Percentiles rank a stretch among this genome's conserved stretches.
phyloP scores from a whole-genome alignment of 169 alveolate species.

The Eimeria praecox region DNA sequence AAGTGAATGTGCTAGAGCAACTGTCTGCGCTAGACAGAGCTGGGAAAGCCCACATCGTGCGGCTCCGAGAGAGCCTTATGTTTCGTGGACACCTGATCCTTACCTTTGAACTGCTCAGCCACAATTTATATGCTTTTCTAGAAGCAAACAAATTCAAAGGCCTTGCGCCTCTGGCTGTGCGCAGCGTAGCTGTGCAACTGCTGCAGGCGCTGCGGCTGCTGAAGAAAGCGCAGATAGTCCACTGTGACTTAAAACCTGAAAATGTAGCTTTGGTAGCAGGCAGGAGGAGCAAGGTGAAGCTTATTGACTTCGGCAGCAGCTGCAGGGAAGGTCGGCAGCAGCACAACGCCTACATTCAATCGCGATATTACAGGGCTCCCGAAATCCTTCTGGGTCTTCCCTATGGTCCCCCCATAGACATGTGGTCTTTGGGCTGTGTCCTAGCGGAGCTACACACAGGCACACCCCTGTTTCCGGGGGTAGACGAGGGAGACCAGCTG shows the following conservation, averaged over 20 bases:
- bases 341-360: slow-evolving; percentile 96
- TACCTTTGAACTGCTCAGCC: slow-evolving; percentile 95
- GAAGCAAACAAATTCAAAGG: slow-evolving; percentile 63
- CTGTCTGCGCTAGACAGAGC: slow-evolving; percentile 14
- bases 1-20: slow-evolving; percentile 49
- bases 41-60: slow-evolving; percentile 63
- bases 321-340: slow-evolving; percentile 95
- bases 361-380: slow-evolving; percentile 98
- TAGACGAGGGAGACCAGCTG: slow-evolving; percentile 86
- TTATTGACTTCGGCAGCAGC: slow-evolving; percentile 98
- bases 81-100: slow-evolving; percentile 96
- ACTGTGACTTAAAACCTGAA: slow-evolving; percentile 97
- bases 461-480: slow-evolving; percentile 91
- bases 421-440: slow-evolving; percentile 99
- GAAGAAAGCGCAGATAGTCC: slow-evolving; percentile 90
- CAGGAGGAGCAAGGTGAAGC: slow-evolving; percentile 88
- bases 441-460: slow-evolving; percentile 96
- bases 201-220: slow-evolving; percentile 89
- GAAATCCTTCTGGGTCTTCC: slow-evolving; percentile 98
- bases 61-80: slow-evolving; percentile 33
- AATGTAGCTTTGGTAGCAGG: slow-evolving; percentile 90
- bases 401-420: slow-evolving; percentile 98
- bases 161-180: slow-evolving; percentile 60
- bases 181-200: slow-evolving; percentile 87
- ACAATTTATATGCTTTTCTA: slow-evolving; percentile 81